A percentile compares a stretch with the other conserved stretches of the same genome.
These are phyloP conservation scores for Dipodascopsis uninucleata DNA, from an alignment of 805 yeast genomes.

Conservation along the genomic window DNA sequence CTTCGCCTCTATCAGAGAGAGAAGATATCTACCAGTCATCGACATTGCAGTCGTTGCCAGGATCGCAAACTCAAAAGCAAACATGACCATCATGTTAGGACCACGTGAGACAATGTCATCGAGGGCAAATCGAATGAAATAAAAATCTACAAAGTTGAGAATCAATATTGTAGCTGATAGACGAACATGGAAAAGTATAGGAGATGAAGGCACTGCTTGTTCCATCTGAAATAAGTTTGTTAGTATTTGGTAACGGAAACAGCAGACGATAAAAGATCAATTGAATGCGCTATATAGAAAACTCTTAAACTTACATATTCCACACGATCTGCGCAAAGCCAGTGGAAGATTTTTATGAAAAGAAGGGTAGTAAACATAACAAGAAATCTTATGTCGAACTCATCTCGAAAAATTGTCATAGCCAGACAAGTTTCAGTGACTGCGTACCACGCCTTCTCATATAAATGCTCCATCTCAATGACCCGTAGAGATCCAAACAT, in stretches of 20 bases:
- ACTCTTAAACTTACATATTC: conserved; percentile 34
- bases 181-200: conserved; percentile 39
- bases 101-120: conserved; percentile 28
- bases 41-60: conserved; percentile 53
- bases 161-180: conserved; percentile 45
- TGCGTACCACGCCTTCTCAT: conserved; percentile 61
- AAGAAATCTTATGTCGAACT: conserved; percentile 46
- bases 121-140: conserved; percentile 52
- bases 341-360: conserved; percentile 67
- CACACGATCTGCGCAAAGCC: conserved; percentile 59
- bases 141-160: conserved; percentile 50
- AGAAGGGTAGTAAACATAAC: conserved; percentile 42
- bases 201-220: conserved; percentile 42
- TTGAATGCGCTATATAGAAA: too few relatives aligned
- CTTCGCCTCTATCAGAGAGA: conserved; percentile 56
- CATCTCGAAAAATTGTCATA: conserved; percentile 51
- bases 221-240: conserved; percentile 15
- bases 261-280: conserved; percentile 35
- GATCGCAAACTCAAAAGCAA: conserved; percentile 74
- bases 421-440: conserved; percentile 57
- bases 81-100: conserved; percentile 49
- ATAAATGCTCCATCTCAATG: conserved; percentile 71
- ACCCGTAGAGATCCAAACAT: conserved; percentile 73
- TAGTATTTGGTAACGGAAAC: not conserved
- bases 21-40: conserved; percentile 44